Percentiles rank a stretch among this genome's conserved stretches.
Conservation (phyloP, 2,329 filamentous ascomycete species). For the Furcasterigmium sp. region DNA sequence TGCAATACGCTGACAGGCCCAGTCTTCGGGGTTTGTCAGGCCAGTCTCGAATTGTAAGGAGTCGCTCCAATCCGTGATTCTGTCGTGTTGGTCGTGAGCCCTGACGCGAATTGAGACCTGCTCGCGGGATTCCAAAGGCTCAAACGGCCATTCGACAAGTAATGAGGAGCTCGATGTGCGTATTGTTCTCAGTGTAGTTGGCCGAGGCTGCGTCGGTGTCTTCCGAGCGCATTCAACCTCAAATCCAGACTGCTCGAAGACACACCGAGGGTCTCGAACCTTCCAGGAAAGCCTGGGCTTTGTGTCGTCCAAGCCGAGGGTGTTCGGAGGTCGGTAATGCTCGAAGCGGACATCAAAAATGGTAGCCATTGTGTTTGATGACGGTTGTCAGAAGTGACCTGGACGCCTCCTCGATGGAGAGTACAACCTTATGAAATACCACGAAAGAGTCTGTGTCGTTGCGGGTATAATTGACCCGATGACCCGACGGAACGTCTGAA, state of each 20-base stretch:
- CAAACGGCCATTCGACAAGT: conserved; percentile 36
- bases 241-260: conserved; percentile 37
- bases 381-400: no score
- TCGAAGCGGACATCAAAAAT: conserved; percentile 22
- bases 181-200: background rate
- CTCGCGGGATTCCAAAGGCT: conserved; percentile 22
- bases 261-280: conserved; percentile 26
- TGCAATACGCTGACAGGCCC: conserved; percentile 21
- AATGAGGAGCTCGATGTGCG: no score
- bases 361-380: background rate
- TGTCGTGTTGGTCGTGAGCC: conserved; percentile 17
- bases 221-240: conserved; percentile 25
- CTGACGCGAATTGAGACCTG: conserved; percentile 24
- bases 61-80: conserved; percentile 19
- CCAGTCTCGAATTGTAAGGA: conserved; percentile 26
- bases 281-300: conserved; percentile 40
- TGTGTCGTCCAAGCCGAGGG: conserved; percentile 37
- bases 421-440: no score
- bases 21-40: conserved; percentile 20
- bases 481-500: no score
- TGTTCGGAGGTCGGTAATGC: conserved; percentile 24
- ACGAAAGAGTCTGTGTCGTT: no score
- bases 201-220: background rate
- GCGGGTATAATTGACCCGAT: no score
- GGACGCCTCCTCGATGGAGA: no score